A percentile compares a stretch with the other conserved stretches of the same genome.
phyloP scores from a whole-genome alignment of 305 asterid genomes.

The Salvia sclarea region DNA sequence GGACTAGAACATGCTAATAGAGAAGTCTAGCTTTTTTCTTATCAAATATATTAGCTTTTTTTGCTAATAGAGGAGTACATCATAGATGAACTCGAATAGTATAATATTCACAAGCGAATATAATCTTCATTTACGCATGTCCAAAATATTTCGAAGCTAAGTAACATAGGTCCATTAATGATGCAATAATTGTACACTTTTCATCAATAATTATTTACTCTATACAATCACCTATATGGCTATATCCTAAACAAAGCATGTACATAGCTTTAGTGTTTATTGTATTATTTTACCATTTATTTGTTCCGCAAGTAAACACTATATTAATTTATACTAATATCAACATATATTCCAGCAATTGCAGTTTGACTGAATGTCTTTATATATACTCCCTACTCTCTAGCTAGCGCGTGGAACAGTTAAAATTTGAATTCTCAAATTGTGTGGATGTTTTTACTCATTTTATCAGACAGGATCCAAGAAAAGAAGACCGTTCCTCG shows the following conservation, averaged over 20 bases:
- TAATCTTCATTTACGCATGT: not conserved
- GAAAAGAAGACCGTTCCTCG: conserved; percentile 51
- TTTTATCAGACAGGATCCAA: conserved; percentile 33
- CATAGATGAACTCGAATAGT: no score
- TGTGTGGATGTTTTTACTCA: not conserved
- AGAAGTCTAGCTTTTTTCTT: no score
- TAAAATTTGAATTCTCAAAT: conserved; percentile 31
- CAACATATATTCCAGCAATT: not conserved
- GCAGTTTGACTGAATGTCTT: not conserved
- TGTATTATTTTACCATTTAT: no score
- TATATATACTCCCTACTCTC: not conserved
- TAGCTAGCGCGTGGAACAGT: conserved; percentile 28
- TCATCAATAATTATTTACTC: not conserved
- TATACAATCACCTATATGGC: not conserved
- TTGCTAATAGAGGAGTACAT: no score
- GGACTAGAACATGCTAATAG: no score
- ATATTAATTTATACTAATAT: not conserved
- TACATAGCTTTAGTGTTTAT: no score
- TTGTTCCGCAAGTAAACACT: no score
- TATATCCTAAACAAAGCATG: no score
- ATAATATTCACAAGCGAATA: not conserved
- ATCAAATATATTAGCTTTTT: no score
- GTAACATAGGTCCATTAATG: not conserved
- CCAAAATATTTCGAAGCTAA: not conserved
- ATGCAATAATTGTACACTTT: not conserved